phyloP scores from a whole-genome alignment of 495 filamentous ascomycete species.

The Penicillium atrosanguineum region DNA sequence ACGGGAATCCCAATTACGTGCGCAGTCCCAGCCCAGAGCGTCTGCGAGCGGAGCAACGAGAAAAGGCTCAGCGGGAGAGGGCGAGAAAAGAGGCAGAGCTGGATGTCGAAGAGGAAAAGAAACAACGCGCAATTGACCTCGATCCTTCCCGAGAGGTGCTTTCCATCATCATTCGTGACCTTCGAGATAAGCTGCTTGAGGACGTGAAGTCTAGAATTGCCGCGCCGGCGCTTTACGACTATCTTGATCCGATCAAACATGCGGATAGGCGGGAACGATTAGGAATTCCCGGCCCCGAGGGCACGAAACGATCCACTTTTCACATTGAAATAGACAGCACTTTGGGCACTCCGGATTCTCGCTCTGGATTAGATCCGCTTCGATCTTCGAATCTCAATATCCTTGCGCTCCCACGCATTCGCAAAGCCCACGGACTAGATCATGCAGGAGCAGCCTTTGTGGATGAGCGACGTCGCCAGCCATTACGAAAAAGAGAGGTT shows the following conservation, averaged over 20 bases:
- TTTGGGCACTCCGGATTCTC: constrained; percentile 66
- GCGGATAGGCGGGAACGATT: constrained; percentile 69
- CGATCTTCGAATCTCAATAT: constrained; percentile 52
- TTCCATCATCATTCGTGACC: constrained; percentile 72
- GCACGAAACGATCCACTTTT: constrained; percentile 47
- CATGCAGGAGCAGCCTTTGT: constrained; percentile 67
- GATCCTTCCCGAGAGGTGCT: constrained; percentile 84
- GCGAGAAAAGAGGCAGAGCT: constrained; percentile 67
- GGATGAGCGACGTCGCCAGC: constrained; percentile 69
- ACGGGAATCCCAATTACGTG: constrained; percentile 66
- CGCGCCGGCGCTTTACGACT: constrained; percentile 75
- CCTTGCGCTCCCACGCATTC: constrained; percentile 66
- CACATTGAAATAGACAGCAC: constrained; percentile 52
- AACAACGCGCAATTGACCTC: constrained; percentile 72
- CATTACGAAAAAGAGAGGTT: constrained; percentile 49
- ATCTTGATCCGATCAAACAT: constrained; percentile 80
- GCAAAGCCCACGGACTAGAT: constrained; percentile 60
- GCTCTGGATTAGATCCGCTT: constrained; percentile 36
- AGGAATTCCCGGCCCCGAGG: constrained; percentile 70
- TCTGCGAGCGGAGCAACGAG: constrained; percentile 50
- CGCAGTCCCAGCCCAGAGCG: constrained; percentile 59
- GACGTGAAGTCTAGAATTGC: constrained; percentile 84
- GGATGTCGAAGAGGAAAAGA: constrained; percentile 84
- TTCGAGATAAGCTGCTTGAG: constrained; percentile 78
- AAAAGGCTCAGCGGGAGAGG: constrained; percentile 52